phyloP scores from a whole-genome alignment of 768 basidiomycete species.

The Xerocomus potaroensis region DNA sequence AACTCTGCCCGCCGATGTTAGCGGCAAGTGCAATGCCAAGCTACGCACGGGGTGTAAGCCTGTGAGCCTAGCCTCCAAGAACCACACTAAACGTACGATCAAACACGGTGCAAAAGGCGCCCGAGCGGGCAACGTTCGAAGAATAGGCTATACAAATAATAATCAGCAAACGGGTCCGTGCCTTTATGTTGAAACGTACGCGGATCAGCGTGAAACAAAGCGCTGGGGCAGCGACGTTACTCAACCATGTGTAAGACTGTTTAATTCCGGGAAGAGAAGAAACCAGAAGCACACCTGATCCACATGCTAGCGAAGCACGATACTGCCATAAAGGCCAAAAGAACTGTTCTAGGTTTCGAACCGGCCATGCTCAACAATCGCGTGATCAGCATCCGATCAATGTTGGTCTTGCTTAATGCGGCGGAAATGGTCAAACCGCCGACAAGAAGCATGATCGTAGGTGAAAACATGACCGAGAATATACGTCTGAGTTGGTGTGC shows the following conservation, averaged over 20 bases:
- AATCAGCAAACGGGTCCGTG: neutral
- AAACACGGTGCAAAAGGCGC: constrained; percentile 86
- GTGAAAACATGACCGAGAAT: constrained; percentile 94
- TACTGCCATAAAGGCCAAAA: constrained; percentile 93
- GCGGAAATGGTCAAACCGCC: constrained; percentile 98
- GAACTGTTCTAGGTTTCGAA: constrained; percentile 76
- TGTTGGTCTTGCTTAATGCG: constrained; percentile 91
- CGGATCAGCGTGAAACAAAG: constrained; percentile 94
- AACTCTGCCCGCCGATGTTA: constrained; percentile 96
- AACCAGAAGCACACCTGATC: constrained; percentile 68
- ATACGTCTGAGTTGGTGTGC: constrained; percentile 54
- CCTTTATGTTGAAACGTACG: constrained; percentile 41
- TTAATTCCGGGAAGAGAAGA: neutral
- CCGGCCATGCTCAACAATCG: constrained; percentile 89
- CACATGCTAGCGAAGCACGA: constrained; percentile 99
- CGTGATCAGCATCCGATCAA: constrained; percentile 89
- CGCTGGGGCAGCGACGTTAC: constrained; percentile 97
- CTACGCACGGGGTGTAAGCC: constrained; percentile 36
- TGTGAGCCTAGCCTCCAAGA: constrained; percentile 1
- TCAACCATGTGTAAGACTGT: constrained; percentile 26
- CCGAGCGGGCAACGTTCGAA: constrained; percentile 83
- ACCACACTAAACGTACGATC: constrained; percentile 55
- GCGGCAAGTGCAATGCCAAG: constrained; percentile 97
- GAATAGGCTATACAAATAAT: constrained; percentile 65
- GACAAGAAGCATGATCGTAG: constrained; percentile 97